Evolutionary conservation across 306 rosid species (phyloP), one percentile per base, ranked within the genome.

Genomic region (Elaeagnus macrophylla): DNA sequence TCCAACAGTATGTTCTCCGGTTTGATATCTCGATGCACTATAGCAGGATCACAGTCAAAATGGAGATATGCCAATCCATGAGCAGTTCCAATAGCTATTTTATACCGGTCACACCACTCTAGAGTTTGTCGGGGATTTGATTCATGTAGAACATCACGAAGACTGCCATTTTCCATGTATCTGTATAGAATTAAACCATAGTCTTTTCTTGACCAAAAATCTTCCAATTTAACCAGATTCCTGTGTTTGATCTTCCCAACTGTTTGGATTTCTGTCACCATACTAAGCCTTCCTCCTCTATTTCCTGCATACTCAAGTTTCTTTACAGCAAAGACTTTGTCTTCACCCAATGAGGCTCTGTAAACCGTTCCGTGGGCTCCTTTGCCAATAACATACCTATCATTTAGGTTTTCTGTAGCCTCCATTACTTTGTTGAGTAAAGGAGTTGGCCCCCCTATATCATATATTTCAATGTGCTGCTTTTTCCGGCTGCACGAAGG

Each of bases 351-450:
- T 12, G 57, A 42, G 50, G 88, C 95, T 75, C 76, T 83, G 45
- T 90, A 90, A 41, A 90, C 94, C 44, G 74, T 70, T 73, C 97
- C 95, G 54, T 90, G 95, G 10, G 88, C 86, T 70, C 97, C 97
- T 76, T 75, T 74, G n/a, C 97, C 97, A 6, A 90, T 77, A 16
- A 90, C 36, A 71, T 67, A 76, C 48, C 41, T 61, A 16, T 80
- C 94, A 54, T 70, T 72, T 10, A 90, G 72, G 54, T 86, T 79
- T 7, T 3, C 76, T 9, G 97, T 86, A 20, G 84, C 94, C 60
- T 79, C 69, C 81, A 83, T 66, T 11, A 79, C 83, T 68, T 68
- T 53, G 59, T 64, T 69, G 37, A 89, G 72, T 46, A 85, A 75
- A 51, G 68, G 43, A 12, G 79, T 52, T 37, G 79, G 9, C 32